Evolutionary conservation across 129 eudicot species (phyloP), one percentile per base, ranked within the genome.

Genomic region (Erigeron canadensis): DNA sequence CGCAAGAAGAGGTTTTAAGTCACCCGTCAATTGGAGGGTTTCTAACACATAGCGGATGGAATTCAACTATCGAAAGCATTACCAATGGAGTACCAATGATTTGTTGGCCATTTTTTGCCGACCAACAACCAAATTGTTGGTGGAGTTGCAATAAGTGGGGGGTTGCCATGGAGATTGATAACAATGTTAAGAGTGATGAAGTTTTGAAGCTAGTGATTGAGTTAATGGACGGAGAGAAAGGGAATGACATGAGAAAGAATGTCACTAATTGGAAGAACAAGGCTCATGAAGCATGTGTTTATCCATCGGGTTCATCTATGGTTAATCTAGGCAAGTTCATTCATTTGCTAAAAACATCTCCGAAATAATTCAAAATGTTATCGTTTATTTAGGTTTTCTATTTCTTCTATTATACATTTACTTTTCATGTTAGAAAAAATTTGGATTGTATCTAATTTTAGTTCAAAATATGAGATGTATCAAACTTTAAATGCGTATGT

Each of bases 1-100:
- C 84, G 1, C 80, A 80, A 70, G 84, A 80, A 63, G 28, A 80
- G 10, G 84, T 80, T 69, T 43, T 80, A n/a, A 51, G n/a, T 8
- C 84, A 80, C 19, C 64, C 46, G 4, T 68, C 84, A 6, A 41
- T 80, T 1, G 69, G 84, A 40, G 74, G 75, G 10, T 79, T 73
- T 73, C 41, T 79, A 58, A 74, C 79, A 0, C 84, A 80, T 58
- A 51, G 77, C 38, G 78, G 83, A 65, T 79, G 83, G 83, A 79
- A 73, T 73, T 79, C 83, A 4, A 79, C 83, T 0, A 18, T 66
- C 0, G 79, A 73, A 55, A 79, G 83, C 60, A 79, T 79, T 38
- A 73, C 83, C 1, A 57, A 59, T 8, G 83, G 83, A 10, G 83
- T 79, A 7, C 83, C 83, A 7, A 73, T 79, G 83, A 66, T 79